Evolutionary conservation across 345 rosid genomes (phyloP).

Genomic region (Dipteronia sinensis): DNA sequence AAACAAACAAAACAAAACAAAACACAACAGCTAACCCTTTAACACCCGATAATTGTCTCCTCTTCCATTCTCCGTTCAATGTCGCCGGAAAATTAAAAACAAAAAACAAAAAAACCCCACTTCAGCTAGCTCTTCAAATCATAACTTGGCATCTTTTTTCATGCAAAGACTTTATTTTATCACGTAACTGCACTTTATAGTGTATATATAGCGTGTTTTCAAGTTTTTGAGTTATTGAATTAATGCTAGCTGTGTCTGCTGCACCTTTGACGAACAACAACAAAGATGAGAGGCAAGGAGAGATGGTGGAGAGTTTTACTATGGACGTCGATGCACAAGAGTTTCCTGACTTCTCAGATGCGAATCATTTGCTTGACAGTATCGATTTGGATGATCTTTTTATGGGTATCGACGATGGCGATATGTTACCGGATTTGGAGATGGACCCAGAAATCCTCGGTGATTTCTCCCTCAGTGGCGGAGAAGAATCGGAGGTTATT

Average conservation of each 20-base stretch:
- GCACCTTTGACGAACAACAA: constrained; percentile 45
- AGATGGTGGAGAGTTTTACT: constrained; percentile 44
- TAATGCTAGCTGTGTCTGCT: constrained; percentile 68
- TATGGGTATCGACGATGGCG: constrained; percentile 56
- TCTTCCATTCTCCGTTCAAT: constrained; percentile 9
- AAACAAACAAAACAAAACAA: constrained; percentile 12
- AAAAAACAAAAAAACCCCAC: not conserved
- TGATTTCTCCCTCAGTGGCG: constrained; percentile 55
- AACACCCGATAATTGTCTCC: constrained; percentile 4
- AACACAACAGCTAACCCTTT: constrained; percentile 10
- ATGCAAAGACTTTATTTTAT: constrained; percentile 7
- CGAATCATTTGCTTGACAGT: constrained; percentile 44
- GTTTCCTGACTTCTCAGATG: constrained; percentile 54
- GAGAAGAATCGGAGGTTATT: constrained; percentile 54
- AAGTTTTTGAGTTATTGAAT: constrained; percentile 19
- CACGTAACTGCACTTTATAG: not conserved
- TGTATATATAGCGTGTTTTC: not conserved
- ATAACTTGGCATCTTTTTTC: not conserved
- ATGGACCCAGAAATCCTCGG: constrained; percentile 66
- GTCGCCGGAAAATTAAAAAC: constrained; percentile 10
- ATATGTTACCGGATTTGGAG: constrained; percentile 70
- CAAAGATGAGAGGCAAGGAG: constrained; percentile 46
- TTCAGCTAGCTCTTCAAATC: not conserved
- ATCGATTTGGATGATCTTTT: constrained; percentile 85
- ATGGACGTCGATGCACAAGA: constrained; percentile 27